Percentiles rank a stretch among this genome's conserved stretches.
These are phyloP conservation scores for Myxozyma vanderwaltii DNA, from an alignment of 805 yeast species.

Conservation along the genomic window DNA sequence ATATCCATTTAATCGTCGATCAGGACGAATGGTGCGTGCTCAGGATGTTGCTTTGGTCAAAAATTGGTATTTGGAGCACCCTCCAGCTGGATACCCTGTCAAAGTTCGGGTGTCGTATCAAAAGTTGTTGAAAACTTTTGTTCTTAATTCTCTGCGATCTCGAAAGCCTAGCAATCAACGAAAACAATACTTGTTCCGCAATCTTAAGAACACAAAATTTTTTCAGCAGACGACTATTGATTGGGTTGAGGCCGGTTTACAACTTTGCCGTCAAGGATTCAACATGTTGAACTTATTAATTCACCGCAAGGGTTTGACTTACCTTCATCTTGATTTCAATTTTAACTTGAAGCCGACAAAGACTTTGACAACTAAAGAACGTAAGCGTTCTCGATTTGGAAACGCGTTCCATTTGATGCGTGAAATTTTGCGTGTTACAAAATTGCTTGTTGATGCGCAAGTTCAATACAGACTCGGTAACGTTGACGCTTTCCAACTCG, in stretches of 20 bases:
- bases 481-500: constrained; percentile 88
- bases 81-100: constrained; percentile 59
- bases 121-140: constrained; percentile 75
- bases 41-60: constrained; percentile 87
- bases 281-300: constrained; percentile 88
- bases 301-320: constrained; percentile 87
- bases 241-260: constrained; percentile 98
- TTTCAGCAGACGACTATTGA: constrained; percentile 91
- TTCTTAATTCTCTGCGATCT: constrained; percentile 68
- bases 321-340: constrained; percentile 90
- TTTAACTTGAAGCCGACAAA: constrained; percentile 95
- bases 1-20: constrained; percentile 75
- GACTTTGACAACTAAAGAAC: constrained; percentile 92
- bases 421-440: constrained; percentile 81
- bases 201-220: constrained; percentile 75
- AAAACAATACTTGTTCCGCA: constrained; percentile 62
- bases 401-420: constrained; percentile 92
- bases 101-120: constrained; percentile 89
- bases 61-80: constrained; percentile 75
- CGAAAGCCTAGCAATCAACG: constrained; percentile 48
- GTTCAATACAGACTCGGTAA: constrained; percentile 88
- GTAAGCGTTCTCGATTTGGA: constrained; percentile 95
- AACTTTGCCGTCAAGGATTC: constrained; percentile 89
- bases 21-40: constrained; percentile 75
- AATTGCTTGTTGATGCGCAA: constrained; percentile 88